Conservation (phyloP, 1,284 basidiomycete species). For the Porogramme epimiltina region DNA sequence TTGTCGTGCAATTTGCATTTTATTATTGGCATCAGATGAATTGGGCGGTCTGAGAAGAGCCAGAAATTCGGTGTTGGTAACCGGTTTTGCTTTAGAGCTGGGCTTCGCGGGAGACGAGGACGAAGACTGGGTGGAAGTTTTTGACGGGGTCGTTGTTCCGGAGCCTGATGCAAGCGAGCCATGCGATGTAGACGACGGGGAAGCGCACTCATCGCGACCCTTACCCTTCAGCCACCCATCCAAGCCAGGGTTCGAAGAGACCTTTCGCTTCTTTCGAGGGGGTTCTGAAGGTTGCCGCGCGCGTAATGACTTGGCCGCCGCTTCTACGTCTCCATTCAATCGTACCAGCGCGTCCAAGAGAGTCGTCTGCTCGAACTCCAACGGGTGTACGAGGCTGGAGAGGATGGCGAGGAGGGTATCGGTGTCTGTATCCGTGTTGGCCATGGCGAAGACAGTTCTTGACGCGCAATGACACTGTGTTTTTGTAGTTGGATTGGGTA, state of each 20-base stretch:
- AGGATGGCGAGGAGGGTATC: conserved; percentile 70
- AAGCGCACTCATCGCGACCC: neutral
- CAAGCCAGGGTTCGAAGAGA: conserved; percentile 41
- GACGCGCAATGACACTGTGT: no score
- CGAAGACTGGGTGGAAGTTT: neutral
- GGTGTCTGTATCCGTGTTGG: conserved; percentile 46
- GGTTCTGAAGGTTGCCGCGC: no score
- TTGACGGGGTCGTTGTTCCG: no score
- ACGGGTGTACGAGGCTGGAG: conserved; percentile 53
- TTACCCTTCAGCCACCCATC: conserved; percentile 52
- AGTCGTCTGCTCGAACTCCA: conserved; percentile 36
- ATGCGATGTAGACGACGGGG: no score
- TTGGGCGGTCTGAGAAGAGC: conserved; percentile 55
- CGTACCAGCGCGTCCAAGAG: conserved; percentile 66
- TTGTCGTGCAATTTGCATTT: conserved; percentile 33
- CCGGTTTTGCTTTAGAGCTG: conserved; percentile 31
- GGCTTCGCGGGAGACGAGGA: conserved; percentile 22
- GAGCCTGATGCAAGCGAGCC: no score
- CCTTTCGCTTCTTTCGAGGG: conserved; percentile 41
- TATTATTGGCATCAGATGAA: conserved; percentile 32
- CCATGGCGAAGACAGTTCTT: conserved; percentile 10
- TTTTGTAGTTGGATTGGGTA: no score
- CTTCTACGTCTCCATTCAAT: conserved; percentile 60
- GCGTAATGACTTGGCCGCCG: conserved; percentile 47
- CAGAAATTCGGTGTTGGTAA: conserved; percentile 38